Evolutionary conservation across 2,329 filamentous ascomycete species (phyloP).

Genomic region (Colletotrichum tanaceti): DNA sequence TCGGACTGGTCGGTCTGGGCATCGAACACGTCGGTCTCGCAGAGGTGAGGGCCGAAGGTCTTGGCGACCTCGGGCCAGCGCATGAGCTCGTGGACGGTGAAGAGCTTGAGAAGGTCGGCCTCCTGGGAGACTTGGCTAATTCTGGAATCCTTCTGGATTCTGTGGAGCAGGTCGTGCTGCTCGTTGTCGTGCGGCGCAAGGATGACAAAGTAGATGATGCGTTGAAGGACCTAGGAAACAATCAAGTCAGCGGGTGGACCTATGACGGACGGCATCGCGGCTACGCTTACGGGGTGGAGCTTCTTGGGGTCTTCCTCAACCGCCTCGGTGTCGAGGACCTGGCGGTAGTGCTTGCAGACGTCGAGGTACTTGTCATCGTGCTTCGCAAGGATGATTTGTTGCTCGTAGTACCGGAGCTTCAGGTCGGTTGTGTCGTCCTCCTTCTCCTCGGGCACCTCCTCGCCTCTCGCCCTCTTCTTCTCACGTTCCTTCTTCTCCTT

Average conservation of each 20-base stretch:
- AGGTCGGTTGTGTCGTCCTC: constrained; percentile 94
- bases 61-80: constrained; percentile 95
- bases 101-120: constrained; percentile 88
- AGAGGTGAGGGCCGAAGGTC: constrained; percentile 88
- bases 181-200: constrained; percentile 98
- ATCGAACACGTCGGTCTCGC: constrained; percentile 90
- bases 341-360: constrained; percentile 97
- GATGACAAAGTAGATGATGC: constrained; percentile 97
- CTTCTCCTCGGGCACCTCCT: constrained; percentile 81
- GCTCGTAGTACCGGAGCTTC: constrained; percentile 96
- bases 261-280: not conserved
- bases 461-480: constrained; percentile 82
- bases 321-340: constrained; percentile 94
- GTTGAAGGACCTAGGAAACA: constrained; percentile 79
- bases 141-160: constrained; percentile 86
- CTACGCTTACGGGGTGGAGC: constrained; percentile 78
- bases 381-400: constrained; percentile 95
- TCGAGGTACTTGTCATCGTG: constrained; percentile 98
- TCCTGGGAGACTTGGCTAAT: constrained; percentile 83
- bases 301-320: constrained; percentile 91
- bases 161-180: constrained; percentile 95
- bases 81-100: constrained; percentile 97
- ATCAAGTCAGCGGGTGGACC: not conserved
- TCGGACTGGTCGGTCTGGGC: constrained; percentile 70
- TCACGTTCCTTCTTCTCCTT: constrained; percentile 91